These are phyloP conservation scores for Euphorbia peplus DNA, from an alignment of 345 rosid species.

Conservation along the genomic window DNA sequence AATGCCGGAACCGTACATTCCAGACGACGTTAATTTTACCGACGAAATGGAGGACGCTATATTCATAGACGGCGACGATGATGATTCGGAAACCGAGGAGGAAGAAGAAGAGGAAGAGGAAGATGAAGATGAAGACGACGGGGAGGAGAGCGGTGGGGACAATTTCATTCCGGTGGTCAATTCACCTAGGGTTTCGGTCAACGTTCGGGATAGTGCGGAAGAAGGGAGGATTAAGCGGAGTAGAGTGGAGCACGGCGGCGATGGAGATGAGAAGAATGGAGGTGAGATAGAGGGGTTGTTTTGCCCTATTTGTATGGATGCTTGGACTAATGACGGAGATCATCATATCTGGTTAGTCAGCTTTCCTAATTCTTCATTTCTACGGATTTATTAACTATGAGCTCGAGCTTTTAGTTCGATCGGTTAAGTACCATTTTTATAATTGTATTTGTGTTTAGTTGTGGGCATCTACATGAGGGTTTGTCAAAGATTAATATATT, in stretches of 20 bases:
- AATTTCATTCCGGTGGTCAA: slow-evolving; percentile 26
- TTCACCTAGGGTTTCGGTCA: slow-evolving; percentile 30
- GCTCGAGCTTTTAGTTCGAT: too few species aligned
- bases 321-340: slow-evolving; percentile 62
- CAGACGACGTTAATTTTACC: neutral
- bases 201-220: neutral
- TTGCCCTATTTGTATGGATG: slow-evolving; percentile 81
- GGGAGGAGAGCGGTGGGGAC: neutral
- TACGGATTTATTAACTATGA: neutral
- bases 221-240: slow-evolving; percentile 36
- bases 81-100: neutral
- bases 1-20: neutral
- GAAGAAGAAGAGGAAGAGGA: slow-evolving; percentile 24
- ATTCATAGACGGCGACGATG: neutral
- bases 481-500: too few species aligned
- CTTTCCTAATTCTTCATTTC: neutral
- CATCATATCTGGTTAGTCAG: slow-evolving; percentile 80
- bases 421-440: too few species aligned
- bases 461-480: too few species aligned
- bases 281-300: slow-evolving; percentile 59
- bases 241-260: slow-evolving; percentile 24
- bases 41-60: slow-evolving; percentile 11
- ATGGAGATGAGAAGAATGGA: slow-evolving; percentile 34
- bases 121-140: too few species aligned
- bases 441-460: too few species aligned